Evolutionary conservation across 345 rosid species (phyloP).

Genomic region (Bruguiera sexangula): DNA sequence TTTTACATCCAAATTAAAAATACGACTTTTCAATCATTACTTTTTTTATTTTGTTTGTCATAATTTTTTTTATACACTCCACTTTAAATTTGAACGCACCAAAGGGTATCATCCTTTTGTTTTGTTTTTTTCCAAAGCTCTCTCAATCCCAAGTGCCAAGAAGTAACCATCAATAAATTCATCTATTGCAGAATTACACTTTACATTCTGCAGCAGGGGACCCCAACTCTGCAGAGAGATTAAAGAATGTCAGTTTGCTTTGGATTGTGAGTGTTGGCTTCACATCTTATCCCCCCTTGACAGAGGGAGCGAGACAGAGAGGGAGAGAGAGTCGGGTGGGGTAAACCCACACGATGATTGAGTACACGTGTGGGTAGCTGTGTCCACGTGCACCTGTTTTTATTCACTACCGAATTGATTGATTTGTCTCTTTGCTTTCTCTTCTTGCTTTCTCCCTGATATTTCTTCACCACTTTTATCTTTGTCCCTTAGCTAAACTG

Average conservation of each 20-base stretch:
- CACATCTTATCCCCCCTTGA: slow-evolving; percentile 15
- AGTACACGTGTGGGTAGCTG: slow-evolving; percentile 61
- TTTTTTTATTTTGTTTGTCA: too few relatives aligned
- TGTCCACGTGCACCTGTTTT: slow-evolving; percentile 63
- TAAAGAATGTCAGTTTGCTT: slow-evolving; percentile 42
- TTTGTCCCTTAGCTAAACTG: slow-evolving; percentile 14
- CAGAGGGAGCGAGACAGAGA: neutral
- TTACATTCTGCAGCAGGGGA: neutral
- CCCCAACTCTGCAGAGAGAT: too few relatives aligned
- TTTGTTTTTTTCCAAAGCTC: neutral
- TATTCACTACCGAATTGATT: slow-evolving; percentile 41
- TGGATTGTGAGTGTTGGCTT: slow-evolving; percentile 8
- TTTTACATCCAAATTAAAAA: too few relatives aligned
- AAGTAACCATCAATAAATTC: neutral
- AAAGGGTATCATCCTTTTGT: too few relatives aligned
- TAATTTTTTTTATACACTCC: too few relatives aligned
- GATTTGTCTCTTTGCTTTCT: slow-evolving; percentile 26
- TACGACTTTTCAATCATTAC: too few relatives aligned
- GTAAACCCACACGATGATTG: slow-evolving; percentile 37
- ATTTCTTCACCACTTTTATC: slow-evolving; percentile 3
- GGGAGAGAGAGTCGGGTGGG: neutral
- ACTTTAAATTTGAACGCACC: too few relatives aligned
- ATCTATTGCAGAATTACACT: neutral
- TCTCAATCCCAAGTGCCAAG: slow-evolving; percentile 26
- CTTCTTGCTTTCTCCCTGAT: slow-evolving; percentile 4